These are phyloP conservation scores for Cylindrotheca fusiformis DNA, from an alignment of 108 stramenopile genomes.

Conservation along the genomic window DNA sequence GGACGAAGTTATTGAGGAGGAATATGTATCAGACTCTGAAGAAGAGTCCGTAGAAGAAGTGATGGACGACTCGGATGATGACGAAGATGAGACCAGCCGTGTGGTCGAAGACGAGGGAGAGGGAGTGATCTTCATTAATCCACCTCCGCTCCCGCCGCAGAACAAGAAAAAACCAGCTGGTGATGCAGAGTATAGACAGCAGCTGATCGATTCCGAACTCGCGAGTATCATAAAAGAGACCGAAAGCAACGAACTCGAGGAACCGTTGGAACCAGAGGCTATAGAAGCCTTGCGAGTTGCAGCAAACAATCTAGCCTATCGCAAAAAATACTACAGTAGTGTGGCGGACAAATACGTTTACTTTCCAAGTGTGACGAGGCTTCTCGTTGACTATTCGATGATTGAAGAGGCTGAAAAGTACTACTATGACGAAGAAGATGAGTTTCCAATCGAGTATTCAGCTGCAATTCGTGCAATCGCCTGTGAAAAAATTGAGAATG, in stretches of 20 bases:
- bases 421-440: conserved; percentile 15
- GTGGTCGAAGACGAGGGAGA: neutral
- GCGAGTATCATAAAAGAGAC: conserved; percentile 13
- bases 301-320: conserved; percentile 10
- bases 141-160: neutral
- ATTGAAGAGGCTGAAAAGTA: conserved; percentile 21
- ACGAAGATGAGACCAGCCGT: neutral
- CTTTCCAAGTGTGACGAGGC: neutral
- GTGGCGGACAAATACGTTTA: conserved; percentile 13
- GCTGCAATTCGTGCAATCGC: conserved; percentile 22
- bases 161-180: neutral
- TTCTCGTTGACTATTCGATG: conserved; percentile 5
- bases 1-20: neutral
- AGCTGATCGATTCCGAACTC: conserved; percentile 11
- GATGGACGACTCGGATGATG: neutral
- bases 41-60: neutral
- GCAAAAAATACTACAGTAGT: conserved; percentile 20
- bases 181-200: neutral
- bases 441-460: conserved; percentile 24
- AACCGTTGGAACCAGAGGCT: conserved; percentile 14
- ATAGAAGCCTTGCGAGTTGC: conserved; percentile 7
- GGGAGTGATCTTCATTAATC: neutral
- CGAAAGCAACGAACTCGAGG: conserved; percentile 25
- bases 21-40: too few relatives aligned
- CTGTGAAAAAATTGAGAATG: neutral